Evolutionary conservation across 1,284 basidiomycete species (phyloP), one percentile per base, ranked within the genome.

Genomic region (Puccinia coronata): DNA sequence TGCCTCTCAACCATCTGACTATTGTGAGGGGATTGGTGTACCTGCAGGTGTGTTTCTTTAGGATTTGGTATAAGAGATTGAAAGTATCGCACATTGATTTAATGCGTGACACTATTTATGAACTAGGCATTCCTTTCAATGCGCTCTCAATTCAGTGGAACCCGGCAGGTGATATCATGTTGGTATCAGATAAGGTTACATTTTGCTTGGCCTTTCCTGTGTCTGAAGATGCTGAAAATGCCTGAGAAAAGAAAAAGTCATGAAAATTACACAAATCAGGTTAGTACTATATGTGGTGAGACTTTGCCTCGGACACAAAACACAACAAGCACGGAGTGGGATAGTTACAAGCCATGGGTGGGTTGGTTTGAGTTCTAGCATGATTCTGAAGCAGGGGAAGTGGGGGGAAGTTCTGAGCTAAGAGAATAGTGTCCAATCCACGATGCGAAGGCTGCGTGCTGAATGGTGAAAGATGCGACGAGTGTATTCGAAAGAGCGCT

Each of bases 391-490:
- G n/a, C n/a, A n/a, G n/a, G n/a, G n/a, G n/a, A n/a, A n/a, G n/a
- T n/a, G n/a, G n/a, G n/a, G n/a, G n/a, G n/a, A n/a, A n/a, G n/a
- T n/a, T n/a, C n/a, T n/a, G n/a, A n/a, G n/a, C n/a, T 69, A 79
- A 57, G 47, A 51, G 86, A 97, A 97, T 57, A 97, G 87, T 0
- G 86, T 88, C 85, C 90, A 93, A 86, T 96, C 91, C 34, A 90
- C 84, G 82, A 97, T 92, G 75, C 87, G 87, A 76, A 96, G 86
- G 94, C 95, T 82, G 90, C 89, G 41, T 12, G 61, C 79, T 25
- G 71, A 55, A 85, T 84, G 83, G 88, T 87, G 28, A 89, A 88
- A 31, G 81, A 82, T 23, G 83, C 83, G 77, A 82, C 82, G 72
- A 85, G 85, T 69, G 83, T 83, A 31, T 83, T 80, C 28, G 84